A percentile compares a stretch with the other conserved stretches of the same genome.
Evolutionary conservation across 352 stramenopile species (phyloP).

Genomic region (Phytophthora agathidicida): DNA sequence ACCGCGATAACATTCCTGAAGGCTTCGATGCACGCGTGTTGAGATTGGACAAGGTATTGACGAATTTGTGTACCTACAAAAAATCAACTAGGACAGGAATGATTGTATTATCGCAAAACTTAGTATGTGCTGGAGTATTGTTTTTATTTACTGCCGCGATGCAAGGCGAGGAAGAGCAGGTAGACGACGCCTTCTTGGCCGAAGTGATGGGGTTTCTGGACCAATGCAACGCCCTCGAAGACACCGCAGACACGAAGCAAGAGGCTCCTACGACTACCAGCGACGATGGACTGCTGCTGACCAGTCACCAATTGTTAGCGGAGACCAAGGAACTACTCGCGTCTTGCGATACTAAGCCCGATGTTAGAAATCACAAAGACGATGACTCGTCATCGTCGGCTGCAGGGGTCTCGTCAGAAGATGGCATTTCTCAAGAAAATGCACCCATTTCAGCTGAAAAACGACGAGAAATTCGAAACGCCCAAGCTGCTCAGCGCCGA

Average conservation of each 20-base stretch:
- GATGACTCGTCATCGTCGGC: not conserved
- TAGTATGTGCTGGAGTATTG: too few relatives aligned
- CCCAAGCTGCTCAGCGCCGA: constrained; percentile 11
- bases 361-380: not conserved
- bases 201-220: not conserved
- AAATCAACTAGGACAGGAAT: too few relatives aligned
- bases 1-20: too few relatives aligned
- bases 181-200: not conserved
- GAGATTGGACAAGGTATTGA: too few relatives aligned
- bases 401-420: too few relatives aligned
- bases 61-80: too few relatives aligned
- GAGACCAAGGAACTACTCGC: constrained; percentile 10
- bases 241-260: not conserved
- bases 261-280: not conserved
- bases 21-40: too few relatives aligned
- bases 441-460: not conserved
- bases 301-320: constrained; percentile 7
- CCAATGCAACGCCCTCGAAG: not conserved
- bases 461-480: constrained; percentile 17
- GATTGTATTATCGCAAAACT: too few relatives aligned
- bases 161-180: too few relatives aligned
- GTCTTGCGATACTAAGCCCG: not conserved
- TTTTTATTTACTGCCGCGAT: too few relatives aligned
- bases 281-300: not conserved
- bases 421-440: not conserved